Conservation (phyloP, 1,284 basidiomycete species). For the Clitocybe nebularis region DNA sequence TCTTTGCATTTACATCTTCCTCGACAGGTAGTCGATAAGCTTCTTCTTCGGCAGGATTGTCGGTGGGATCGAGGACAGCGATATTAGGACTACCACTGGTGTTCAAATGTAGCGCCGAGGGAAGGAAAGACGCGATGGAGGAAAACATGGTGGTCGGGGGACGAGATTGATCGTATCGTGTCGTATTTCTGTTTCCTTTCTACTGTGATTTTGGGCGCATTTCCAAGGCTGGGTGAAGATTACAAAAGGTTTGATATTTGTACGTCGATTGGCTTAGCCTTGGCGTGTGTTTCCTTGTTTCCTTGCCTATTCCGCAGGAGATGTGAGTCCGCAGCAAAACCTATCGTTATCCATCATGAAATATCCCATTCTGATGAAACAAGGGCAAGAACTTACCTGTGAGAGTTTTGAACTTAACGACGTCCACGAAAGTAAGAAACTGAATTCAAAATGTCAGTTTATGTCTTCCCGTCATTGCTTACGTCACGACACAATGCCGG, state of each 20-base stretch:
- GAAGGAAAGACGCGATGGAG: slow-evolving; percentile 56
- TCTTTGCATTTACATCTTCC: slow-evolving; percentile 16
- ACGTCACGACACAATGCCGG: slow-evolving; percentile 1
- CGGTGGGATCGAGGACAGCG: slow-evolving; percentile 21
- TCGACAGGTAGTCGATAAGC: slow-evolving; percentile 12
- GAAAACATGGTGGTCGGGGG: slow-evolving; percentile 47
- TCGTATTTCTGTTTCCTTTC: slow-evolving; percentile 1
- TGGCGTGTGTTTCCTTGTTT: slow-evolving; percentile 5
- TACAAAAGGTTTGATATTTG: slow-evolving; percentile 2
- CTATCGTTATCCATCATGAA: neutral
- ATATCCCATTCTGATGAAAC: neutral
- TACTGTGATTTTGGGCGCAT: neutral
- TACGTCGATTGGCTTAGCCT: slow-evolving; percentile 6
- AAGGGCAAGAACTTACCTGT: neutral
- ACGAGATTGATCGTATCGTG: neutral
- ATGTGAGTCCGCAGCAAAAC: neutral
- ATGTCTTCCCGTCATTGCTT: neutral
- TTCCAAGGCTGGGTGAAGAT: slow-evolving; percentile 5
- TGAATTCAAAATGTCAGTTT: neutral
- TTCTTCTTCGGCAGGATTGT: slow-evolving; percentile 26
- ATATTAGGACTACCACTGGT: slow-evolving; percentile 16
- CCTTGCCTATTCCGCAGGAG: neutral
- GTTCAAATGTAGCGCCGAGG: slow-evolving; percentile 45
- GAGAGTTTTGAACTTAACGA: neutral
- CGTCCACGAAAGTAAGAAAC: neutral